These are phyloP conservation scores for Diddensiella caesifluorescens DNA, from an alignment of 805 yeast species.

Conservation along the genomic window DNA sequence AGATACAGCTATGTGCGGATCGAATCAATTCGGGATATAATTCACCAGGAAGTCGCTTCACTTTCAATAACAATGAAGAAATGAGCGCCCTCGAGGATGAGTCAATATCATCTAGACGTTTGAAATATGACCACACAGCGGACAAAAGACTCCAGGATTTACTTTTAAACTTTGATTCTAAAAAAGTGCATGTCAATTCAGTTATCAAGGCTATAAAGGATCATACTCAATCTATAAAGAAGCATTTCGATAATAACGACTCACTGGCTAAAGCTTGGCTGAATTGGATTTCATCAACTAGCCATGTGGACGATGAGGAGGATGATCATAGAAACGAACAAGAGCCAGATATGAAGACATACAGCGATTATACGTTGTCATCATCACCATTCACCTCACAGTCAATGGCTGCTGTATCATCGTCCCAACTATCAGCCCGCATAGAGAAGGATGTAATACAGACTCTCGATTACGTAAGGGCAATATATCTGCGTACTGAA, in stretches of 20 bases:
- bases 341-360: conserved; percentile 8
- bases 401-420: conserved; percentile 16
- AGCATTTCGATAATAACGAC: conserved; percentile 19
- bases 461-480: conserved; percentile 17
- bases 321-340: neutral
- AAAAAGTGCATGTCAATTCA: conserved; percentile 11
- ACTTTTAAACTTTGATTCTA: conserved; percentile 13
- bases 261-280: conserved; percentile 21
- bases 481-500: conserved; percentile 19
- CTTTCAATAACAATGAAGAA: conserved; percentile 1
- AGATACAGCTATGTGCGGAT: conserved; percentile 20
- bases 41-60: neutral
- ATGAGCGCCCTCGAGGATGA: conserved; percentile 12
- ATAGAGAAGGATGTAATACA: conserved; percentile 19
- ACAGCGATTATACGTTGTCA: conserved; percentile 18
- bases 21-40: conserved; percentile 19
- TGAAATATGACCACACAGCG: conserved; percentile 11
- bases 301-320: conserved; percentile 9
- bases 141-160: conserved; percentile 14
- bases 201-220: conserved; percentile 16
- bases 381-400: conserved; percentile 17
- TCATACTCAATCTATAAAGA: conserved; percentile 13
- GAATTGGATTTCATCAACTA: conserved; percentile 14
- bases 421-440: conserved; percentile 13
- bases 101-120: conserved; percentile 4